Conservation (phyloP, 345 rosid species). For the Camelina hispida region DNA sequence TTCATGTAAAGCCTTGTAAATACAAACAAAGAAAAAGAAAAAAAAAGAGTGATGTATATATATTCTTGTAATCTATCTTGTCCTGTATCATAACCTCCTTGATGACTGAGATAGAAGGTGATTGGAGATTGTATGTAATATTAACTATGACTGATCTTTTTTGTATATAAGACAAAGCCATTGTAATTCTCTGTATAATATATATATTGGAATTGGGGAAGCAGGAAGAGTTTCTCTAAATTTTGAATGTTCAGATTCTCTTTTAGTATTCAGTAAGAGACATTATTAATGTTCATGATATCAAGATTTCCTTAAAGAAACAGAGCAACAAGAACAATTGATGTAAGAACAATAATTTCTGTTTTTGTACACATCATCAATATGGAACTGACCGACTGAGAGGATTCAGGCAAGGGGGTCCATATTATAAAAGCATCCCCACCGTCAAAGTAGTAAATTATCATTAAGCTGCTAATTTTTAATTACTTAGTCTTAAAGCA, state of each 20-base stretch:
- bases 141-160: slow-evolving; percentile 31
- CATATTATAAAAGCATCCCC: slow-evolving; percentile 4
- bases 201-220: background rate
- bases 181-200: slow-evolving; percentile 20
- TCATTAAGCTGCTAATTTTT: slow-evolving; percentile 27
- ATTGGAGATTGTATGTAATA: slow-evolving; percentile 37
- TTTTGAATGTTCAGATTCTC: background rate
- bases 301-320: background rate
- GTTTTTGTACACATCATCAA: background rate
- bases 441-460: slow-evolving; percentile 25
- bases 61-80: slow-evolving; percentile 25
- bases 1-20: slow-evolving; percentile 39
- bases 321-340: background rate
- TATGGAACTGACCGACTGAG: no score
- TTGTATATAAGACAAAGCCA: slow-evolving; percentile 29
- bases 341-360: background rate
- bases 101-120: slow-evolving; percentile 32
- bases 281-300: background rate
- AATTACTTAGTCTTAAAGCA: slow-evolving; percentile 38
- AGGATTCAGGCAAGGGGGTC: no score
- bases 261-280: background rate
- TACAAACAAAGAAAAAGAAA: slow-evolving; percentile 13
- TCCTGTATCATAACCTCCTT: slow-evolving; percentile 30
- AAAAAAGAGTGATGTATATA: slow-evolving; percentile 37
- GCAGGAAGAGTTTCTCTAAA: slow-evolving; percentile 1